Percentiles rank a stretch among this genome's conserved stretches.
Evolutionary conservation across 352 stramenopile genomes (phyloP).

Genomic region (Pythium sp.): DNA sequence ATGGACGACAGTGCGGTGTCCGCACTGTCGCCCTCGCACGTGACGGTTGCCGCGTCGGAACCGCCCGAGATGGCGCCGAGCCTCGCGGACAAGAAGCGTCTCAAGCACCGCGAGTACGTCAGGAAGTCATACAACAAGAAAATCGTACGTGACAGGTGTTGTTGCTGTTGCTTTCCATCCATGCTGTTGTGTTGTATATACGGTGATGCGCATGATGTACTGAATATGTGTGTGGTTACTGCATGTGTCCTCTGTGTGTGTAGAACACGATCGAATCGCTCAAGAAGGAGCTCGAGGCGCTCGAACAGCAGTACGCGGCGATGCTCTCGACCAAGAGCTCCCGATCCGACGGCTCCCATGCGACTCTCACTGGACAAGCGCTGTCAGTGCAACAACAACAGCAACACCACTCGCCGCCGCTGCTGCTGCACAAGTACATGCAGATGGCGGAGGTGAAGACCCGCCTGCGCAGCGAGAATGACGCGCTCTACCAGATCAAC

Average conservation of each 20-base stretch:
- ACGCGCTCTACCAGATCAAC: constrained; percentile 48
- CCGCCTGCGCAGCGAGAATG: constrained; percentile 47
- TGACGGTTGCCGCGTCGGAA: too few species aligned
- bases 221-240: background rate
- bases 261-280: constrained; percentile 54
- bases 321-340: constrained; percentile 24
- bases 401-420: constrained; percentile 15
- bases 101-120: too few species aligned
- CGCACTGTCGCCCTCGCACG: too few species aligned
- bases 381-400: background rate
- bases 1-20: too few species aligned
- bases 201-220: too few species aligned
- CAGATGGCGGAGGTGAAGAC: constrained; percentile 44
- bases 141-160: too few species aligned
- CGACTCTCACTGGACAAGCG: background rate
- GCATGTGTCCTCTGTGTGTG: background rate
- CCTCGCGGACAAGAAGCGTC: too few species aligned
- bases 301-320: constrained; percentile 44
- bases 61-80: too few species aligned
- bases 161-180: too few species aligned
- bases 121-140: too few species aligned
- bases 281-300: constrained; percentile 34
- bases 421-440: constrained; percentile 43
- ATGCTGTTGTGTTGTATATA: too few species aligned
- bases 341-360: background rate